Conservation (phyloP, 2,329 filamentous ascomycete species). For the Kalaharituber pfeilii region DNA sequence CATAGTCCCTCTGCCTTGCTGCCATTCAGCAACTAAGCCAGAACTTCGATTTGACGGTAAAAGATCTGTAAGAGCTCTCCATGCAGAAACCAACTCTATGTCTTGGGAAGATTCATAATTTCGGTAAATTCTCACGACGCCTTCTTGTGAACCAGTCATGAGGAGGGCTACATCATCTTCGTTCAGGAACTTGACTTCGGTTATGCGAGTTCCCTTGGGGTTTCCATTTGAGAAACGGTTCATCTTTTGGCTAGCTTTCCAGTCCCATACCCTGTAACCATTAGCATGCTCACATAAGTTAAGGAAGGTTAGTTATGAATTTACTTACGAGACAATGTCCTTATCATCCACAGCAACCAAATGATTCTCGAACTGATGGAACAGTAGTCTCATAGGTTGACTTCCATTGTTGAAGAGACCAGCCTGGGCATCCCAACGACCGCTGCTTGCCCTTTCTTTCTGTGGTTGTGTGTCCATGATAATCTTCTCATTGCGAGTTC, state of each 20-base stretch:
- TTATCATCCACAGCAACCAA: constrained; percentile 83
- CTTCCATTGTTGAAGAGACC: constrained; percentile 76
- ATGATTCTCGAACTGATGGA: constrained; percentile 96
- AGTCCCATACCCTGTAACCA: constrained; percentile 63
- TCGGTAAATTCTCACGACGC: constrained; percentile 80
- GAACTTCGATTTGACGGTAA: constrained; percentile 88
- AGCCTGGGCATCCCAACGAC: constrained; percentile 69
- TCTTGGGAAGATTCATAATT: constrained; percentile 65
- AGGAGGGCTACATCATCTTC: constrained; percentile 91
- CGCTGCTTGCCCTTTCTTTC: constrained; percentile 69
- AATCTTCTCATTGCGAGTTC: constrained; percentile 82
- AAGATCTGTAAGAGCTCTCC: constrained; percentile 82
- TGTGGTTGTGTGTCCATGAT: constrained; percentile 83
- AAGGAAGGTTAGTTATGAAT: too few species aligned
- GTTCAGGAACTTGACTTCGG: constrained; percentile 92
- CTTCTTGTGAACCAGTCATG: constrained; percentile 89
- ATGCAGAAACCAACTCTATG: constrained; percentile 74
- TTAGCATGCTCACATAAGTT: too few species aligned
- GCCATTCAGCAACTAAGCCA: constrained; percentile 95
- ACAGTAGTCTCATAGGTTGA: constrained; percentile 82
- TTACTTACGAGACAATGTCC: constrained; percentile 55
- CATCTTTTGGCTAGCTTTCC: constrained; percentile 56
- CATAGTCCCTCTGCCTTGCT: constrained; percentile 86
- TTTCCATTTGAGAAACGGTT: constrained; percentile 90
- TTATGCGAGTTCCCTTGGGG: constrained; percentile 75